These are phyloP conservation scores for Penicillium arizonense DNA, from an alignment of 495 filamentous ascomycete genomes.

Conservation along the genomic window DNA sequence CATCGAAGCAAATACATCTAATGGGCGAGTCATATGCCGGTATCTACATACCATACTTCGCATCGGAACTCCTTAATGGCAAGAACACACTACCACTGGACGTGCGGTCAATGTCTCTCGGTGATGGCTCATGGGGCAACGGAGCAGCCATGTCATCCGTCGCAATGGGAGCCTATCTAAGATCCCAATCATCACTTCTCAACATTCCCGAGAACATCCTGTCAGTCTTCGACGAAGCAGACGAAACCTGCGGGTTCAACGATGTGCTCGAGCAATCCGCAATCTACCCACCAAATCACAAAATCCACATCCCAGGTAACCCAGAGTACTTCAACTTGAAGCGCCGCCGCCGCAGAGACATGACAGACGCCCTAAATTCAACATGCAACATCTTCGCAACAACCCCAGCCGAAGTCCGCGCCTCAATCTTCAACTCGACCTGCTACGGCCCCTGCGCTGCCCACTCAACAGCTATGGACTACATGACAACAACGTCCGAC, in stretches of 20 bases:
- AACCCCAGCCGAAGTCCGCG: conserved; percentile 21
- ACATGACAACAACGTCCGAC: conserved; percentile 19
- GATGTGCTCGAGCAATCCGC: conserved; percentile 25
- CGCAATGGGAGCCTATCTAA: conserved; percentile 26
- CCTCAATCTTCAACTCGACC: conserved; percentile 33
- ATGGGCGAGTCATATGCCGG: conserved; percentile 45
- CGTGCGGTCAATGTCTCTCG: conserved; percentile 34
- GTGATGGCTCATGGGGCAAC: conserved; percentile 36
- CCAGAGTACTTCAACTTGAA: conserved; percentile 35
- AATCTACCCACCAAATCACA: conserved; percentile 30
- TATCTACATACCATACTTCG: conserved; percentile 42
- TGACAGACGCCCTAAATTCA: conserved; percentile 8
- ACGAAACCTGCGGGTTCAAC: conserved; percentile 34
- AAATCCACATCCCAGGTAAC: conserved; percentile 35
- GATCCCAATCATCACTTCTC: conserved; percentile 19
- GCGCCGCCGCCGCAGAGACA: conserved; percentile 13
- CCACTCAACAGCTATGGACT: conserved; percentile 35
- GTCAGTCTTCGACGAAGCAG: conserved; percentile 26
- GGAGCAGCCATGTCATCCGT: conserved; percentile 31
- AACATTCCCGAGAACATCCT: conserved; percentile 27
- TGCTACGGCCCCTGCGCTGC: conserved; percentile 42
- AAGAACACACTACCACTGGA: conserved; percentile 27
- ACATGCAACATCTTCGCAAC: conserved; percentile 25
- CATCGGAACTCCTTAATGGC: conserved; percentile 31
- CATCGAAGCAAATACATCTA: conserved; percentile 35